A percentile compares a stretch with the other conserved stretches of the same genome.
phyloP scores from a whole-genome alignment of 2,329 filamentous ascomycete species.

The Fusarium hostae region DNA sequence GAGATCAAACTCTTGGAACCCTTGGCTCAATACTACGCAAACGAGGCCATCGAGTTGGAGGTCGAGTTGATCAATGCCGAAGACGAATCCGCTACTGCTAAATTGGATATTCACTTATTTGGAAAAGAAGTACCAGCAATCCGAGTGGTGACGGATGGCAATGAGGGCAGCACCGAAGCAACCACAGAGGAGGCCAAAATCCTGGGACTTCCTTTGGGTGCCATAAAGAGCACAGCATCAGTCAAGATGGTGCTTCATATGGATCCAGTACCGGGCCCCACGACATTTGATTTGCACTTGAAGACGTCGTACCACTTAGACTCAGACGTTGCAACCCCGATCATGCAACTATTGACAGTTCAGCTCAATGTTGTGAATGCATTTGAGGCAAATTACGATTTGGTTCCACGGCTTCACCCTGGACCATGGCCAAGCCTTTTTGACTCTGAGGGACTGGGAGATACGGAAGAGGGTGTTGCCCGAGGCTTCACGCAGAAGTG shows the following conservation, averaged over 20 bases:
- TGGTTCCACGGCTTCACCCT: slow-evolving; percentile 80
- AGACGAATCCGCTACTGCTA: slow-evolving; percentile 78
- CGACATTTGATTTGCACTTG: slow-evolving; percentile 74
- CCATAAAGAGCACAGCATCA: slow-evolving; percentile 59
- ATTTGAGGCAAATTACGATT: slow-evolving; percentile 92
- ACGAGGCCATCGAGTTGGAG: slow-evolving; percentile 76
- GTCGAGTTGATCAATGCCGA: slow-evolving; percentile 85
- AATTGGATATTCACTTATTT: slow-evolving; percentile 74
- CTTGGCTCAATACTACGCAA: slow-evolving; percentile 81
- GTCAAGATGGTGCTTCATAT: slow-evolving; percentile 60
- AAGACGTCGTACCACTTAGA: slow-evolving; percentile 81
- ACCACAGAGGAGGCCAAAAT: slow-evolving; percentile 57
- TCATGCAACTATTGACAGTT: slow-evolving; percentile 77
- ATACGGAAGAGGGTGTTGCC: slow-evolving; percentile 48
- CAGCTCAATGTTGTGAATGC: slow-evolving; percentile 81
- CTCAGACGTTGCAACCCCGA: slow-evolving; percentile 82
- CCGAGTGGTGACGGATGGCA: slow-evolving; percentile 52
- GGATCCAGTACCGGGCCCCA: slow-evolving; percentile 61
- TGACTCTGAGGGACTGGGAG: slow-evolving; percentile 63
- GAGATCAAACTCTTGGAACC: slow-evolving; percentile 74
- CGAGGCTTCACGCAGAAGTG: slow-evolving; percentile 82
- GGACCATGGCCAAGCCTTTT: slow-evolving; percentile 92
- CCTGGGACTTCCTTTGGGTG: slow-evolving; percentile 56
- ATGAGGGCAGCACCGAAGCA: slow-evolving; percentile 48
- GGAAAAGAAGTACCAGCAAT: slow-evolving; percentile 66